Evolutionary conservation across 306 rosid genomes (phyloP), one percentile per base, ranked within the genome.

Genomic region (Begonia peltatifolia): DNA sequence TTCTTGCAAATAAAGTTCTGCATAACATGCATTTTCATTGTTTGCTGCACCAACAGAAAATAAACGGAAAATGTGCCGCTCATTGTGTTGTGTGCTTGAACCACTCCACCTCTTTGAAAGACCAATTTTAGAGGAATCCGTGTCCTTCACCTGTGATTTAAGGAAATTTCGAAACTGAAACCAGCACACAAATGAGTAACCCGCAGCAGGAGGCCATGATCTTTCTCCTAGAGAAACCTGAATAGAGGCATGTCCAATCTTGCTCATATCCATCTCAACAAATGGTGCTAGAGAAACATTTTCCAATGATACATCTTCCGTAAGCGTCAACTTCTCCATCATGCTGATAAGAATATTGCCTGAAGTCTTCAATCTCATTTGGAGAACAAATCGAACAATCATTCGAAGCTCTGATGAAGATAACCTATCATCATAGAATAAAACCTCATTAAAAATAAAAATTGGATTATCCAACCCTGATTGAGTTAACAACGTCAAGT

Each of bases 151-250:
- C 50, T 71, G 93, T 16, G 82, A 63, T 70, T 81, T 83, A 59
- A 83, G 72, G 56, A 92, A 75, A 63, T 87, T 92, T 59, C 17
- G 84, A 68, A 92, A 79, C 71, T 92, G 96, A 65, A 92, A 92
- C 99, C 99, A 92, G 53, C 94, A 92, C 57, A 87, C 94, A 77
- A 92, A 92, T 25, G 99, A 92, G 76, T 92, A 92, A 70, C 99
- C 99, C 73, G 93, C 96, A 60, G 96, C 94, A 52, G 99, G 99
- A 30, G 99, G 99, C 99, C 99, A 92, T 46, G 99, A 92, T 70
- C 99, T 81, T 79, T 92, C 96, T 65, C 99, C 99, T 57, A 92
- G 69, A 63, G 99, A 87, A 64, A 92, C 99, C 79, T 92, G 99
- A 77, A 92, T 76, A 49, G 93, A 83, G 59, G 94, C 99, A 69